These are phyloP conservation scores for Galeopsis tetrahit DNA, from an alignment of 257 asterid species.

Conservation along the genomic window DNA sequence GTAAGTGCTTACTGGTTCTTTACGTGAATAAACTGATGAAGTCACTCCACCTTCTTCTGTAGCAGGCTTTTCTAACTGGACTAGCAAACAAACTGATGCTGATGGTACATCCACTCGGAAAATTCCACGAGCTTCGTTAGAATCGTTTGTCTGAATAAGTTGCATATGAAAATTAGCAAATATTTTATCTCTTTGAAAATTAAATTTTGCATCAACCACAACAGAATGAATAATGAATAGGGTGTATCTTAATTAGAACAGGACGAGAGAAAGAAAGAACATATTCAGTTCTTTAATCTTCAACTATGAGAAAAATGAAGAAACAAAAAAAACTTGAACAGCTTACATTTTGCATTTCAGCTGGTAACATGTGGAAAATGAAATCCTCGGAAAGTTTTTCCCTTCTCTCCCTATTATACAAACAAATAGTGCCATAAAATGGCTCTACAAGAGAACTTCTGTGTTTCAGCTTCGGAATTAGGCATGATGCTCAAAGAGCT, in stretches of 20 bases:
- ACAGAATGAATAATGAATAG: conserved; percentile 11
- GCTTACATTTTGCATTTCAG: conserved; percentile 87
- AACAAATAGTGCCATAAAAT: conserved; percentile 94
- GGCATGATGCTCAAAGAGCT: conserved; percentile 41
- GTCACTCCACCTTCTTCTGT: conserved; percentile 99
- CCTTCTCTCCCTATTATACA: conserved; percentile 99
- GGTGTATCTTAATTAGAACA: conserved; percentile 1
- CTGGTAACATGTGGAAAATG: conserved; percentile 71
- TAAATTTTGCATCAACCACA: conserved; percentile 20
- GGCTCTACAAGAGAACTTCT: conserved; percentile 89
- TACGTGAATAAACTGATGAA: conserved; percentile 94
- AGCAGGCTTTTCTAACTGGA: conserved; percentile 98
- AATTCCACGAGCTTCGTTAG: conserved; percentile 70
- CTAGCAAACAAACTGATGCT: conserved; percentile 90
- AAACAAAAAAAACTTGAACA: conserved; percentile 22
- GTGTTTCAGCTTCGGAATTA: conserved; percentile 58
- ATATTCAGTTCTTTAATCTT: conserved; percentile 22
- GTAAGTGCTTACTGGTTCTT: conserved; percentile 88
- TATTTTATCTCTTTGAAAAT: background rate
- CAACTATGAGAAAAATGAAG: background rate
- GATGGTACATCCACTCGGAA: conserved; percentile 96
- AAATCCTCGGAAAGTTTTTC: conserved; percentile 99
- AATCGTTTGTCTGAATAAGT: conserved; percentile 66
- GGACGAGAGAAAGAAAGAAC: conserved; percentile 3
- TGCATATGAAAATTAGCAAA: conserved; percentile 34